Evolutionary conservation across 192 early-diverging fungal species (phyloP), one percentile per base, ranked within the genome.

Genomic region (Backusella australiensis): DNA sequence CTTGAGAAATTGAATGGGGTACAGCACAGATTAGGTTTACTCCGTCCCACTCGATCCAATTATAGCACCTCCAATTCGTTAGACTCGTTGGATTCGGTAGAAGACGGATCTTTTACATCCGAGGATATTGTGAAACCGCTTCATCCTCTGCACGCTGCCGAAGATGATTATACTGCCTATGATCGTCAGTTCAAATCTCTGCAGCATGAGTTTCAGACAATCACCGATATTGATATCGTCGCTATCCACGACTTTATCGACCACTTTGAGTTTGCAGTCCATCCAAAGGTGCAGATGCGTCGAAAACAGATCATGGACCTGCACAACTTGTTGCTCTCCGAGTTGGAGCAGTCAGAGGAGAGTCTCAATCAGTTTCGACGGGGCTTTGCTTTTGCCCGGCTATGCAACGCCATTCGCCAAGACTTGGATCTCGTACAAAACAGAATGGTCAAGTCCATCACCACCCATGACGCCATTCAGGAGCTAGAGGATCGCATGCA

Each of bases 371-470:
- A 56, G 5, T 74, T 74, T 39, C 36, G 72, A 1, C 53, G 72
- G 0, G 72, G 72, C 14, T 74, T 65, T 65, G 15, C 23, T 0
- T 74, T 74, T 74, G 72, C 34, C 1, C 39, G 72, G 17, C 3
- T 39, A 8, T 74, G 72, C n/a, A 59, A 21, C 4, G 32, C 49
- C 0, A 74, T 74, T 65, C 52, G 72, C 4, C 49, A 56, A 26
- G 78, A 75, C 21, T 32, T 80, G 17, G 78, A 76, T 56, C 52
- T 72, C 21, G 74, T 80, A 8, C 78, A 80, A 53, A 65, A 66
- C 38, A 53, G 75, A 39, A 80, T 80, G 78, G 53, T 80, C 17
- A 80, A 75, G 35, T 69, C 74, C 7, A 80, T 68, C 15, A 80
- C 74, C 5, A 80, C 78, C 15, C 49, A 80, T 36, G 72, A 75